phyloP scores from a whole-genome alignment of 805 yeast genomes.

The Wickerhamomyces silvicola region DNA sequence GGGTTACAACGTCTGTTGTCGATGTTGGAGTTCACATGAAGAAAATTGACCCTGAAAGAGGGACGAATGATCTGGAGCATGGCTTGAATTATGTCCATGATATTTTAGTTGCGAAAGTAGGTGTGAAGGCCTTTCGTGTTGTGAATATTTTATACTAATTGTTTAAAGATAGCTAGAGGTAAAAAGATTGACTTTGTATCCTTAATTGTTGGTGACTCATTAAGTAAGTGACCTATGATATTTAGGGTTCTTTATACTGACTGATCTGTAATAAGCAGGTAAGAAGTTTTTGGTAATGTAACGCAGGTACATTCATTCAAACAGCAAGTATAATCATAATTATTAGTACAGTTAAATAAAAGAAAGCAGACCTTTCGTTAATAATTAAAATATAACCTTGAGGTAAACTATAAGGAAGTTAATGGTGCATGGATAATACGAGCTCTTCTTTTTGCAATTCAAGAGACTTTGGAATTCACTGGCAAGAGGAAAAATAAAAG shows the following conservation, averaged over 20 bases:
- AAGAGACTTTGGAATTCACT: slow-evolving; percentile 9
- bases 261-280: not conserved
- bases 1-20: slow-evolving; percentile 40
- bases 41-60: slow-evolving; percentile 20
- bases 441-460: slow-evolving; percentile 8
- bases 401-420: too few relatives aligned
- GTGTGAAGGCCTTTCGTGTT: not conserved
- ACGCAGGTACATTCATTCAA: slow-evolving; percentile 5
- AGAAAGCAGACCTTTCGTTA: not conserved
- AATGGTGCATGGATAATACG: slow-evolving; percentile 13
- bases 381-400: too few relatives aligned
- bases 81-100: slow-evolving; percentile 37
- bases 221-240: slow-evolving; percentile 1
- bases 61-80: slow-evolving; percentile 28
- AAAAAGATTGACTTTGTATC: slow-evolving; percentile 36
- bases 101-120: slow-evolving; percentile 23
- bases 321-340: slow-evolving; percentile 14
- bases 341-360: not conserved
- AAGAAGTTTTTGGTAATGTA: not conserved
- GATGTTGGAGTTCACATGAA: slow-evolving; percentile 42
- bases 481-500: slow-evolving; percentile 17
- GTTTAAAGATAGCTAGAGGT: slow-evolving; percentile 20
- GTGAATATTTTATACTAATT: not conserved
- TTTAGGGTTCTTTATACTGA: slow-evolving; percentile 3
- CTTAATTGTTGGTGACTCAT: slow-evolving; percentile 25